phyloP scores from a whole-genome alignment of 352 stramenopile species.

The Salisapilia sapeloensis region DNA sequence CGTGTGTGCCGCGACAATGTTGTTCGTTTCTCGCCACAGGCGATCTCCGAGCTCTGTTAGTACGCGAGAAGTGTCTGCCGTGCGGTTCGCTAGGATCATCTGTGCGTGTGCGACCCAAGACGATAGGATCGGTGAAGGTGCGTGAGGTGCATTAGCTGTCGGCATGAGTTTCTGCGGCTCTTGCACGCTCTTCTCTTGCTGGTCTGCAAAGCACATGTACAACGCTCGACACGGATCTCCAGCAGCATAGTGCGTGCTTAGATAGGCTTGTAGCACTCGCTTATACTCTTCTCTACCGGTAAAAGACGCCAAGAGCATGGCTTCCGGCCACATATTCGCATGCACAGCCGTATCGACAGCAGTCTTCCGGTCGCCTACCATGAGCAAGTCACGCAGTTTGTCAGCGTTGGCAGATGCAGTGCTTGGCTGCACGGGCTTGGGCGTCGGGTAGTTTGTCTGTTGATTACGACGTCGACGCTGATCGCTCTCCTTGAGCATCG shows the following conservation, averaged over 20 bases:
- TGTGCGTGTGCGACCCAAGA: conserved; percentile 67
- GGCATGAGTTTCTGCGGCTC: conserved; percentile 62
- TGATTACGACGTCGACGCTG: conserved; percentile 34
- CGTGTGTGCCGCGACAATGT: conserved; percentile 51
- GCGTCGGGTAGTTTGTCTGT: conserved; percentile 17
- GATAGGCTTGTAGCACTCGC: conserved; percentile 52
- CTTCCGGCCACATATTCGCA: conserved; percentile 75
- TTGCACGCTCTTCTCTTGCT: conserved; percentile 73
- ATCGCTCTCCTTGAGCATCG: conserved; percentile 49
- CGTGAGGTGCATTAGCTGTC: conserved; percentile 7
- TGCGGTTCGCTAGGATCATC: conserved; percentile 67
- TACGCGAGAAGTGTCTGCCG: conserved; percentile 52
- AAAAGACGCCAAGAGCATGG: conserved; percentile 75
- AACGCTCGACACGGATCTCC: conserved; percentile 62
- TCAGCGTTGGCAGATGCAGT: conserved; percentile 22
- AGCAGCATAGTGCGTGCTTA: conserved; percentile 58
- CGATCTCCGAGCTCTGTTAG: conserved; percentile 69
- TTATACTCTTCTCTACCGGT: conserved; percentile 78
- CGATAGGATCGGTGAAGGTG: conserved; percentile 36
- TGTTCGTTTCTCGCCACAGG: conserved; percentile 46
- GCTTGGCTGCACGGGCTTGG: conserved; percentile 27
- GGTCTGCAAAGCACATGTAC: conserved; percentile 67
- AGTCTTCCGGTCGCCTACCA: conserved; percentile 58
- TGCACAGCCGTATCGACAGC: conserved; percentile 61
- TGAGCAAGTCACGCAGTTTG: conserved; percentile 45